A percentile compares a stretch with the other conserved stretches of the same genome.
Evolutionary conservation across 2,329 filamentous ascomycete species (phyloP).

Genomic region (Claviceps spartinae): DNA sequence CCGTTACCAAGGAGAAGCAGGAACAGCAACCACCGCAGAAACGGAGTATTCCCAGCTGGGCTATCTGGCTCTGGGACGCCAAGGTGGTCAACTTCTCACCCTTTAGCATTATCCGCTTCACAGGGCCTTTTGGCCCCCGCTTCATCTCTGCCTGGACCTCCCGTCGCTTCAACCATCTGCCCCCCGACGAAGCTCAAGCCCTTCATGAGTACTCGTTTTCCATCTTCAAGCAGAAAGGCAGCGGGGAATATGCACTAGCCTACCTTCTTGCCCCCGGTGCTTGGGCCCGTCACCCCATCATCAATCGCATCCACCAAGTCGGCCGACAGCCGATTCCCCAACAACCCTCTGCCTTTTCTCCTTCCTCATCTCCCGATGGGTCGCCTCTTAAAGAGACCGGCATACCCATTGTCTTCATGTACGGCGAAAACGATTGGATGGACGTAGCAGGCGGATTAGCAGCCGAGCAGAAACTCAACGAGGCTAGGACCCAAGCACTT

Average conservation of each 20-base stretch:
- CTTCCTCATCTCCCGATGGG: neutral
- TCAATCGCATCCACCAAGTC: conserved; percentile 73
- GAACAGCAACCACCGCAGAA: conserved; percentile 10
- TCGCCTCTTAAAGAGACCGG: conserved; percentile 40
- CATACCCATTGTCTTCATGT: conserved; percentile 81
- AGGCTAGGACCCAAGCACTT: conserved; percentile 48
- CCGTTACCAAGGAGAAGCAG: neutral
- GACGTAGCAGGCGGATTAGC: conserved; percentile 76
- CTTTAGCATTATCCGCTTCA: conserved; percentile 78
- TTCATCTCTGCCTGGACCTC: conserved; percentile 93
- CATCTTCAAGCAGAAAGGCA: conserved; percentile 82
- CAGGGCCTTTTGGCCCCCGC: conserved; percentile 78
- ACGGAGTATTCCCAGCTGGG: conserved; percentile 65
- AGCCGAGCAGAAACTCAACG: conserved; percentile 64
- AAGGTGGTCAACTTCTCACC: conserved; percentile 98
- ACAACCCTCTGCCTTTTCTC: conserved; percentile 10
- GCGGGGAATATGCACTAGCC: conserved; percentile 83
- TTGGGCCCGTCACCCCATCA: conserved; percentile 76
- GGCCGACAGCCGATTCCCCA: conserved; percentile 51
- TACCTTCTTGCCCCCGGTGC: conserved; percentile 91
- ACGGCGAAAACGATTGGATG: conserved; percentile 99
- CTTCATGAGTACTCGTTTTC: conserved; percentile 91
- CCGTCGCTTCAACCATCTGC: conserved; percentile 81
- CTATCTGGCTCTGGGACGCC: conserved; percentile 89
- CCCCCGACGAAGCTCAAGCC: conserved; percentile 62